These are phyloP conservation scores for Trichosanthes truncata DNA, from an alignment of 306 rosid genomes.

Conservation along the genomic window DNA sequence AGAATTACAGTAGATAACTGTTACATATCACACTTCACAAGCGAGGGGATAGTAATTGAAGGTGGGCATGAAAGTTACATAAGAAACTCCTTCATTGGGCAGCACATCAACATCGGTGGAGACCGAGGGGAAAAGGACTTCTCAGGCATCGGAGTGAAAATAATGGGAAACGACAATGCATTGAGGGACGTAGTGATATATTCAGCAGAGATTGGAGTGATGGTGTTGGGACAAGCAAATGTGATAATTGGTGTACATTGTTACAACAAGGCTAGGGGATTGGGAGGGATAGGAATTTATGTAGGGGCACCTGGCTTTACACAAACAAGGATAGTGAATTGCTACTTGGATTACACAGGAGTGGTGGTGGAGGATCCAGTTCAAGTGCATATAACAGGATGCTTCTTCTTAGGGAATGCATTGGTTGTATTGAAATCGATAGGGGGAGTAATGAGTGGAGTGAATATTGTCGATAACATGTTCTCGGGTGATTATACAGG, in stretches of 20 bases:
- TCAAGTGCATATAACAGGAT: constrained; percentile 24
- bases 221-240: constrained; percentile 32
- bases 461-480: constrained; percentile 28
- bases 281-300: constrained; percentile 29
- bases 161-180: constrained; percentile 25
- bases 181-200: constrained; percentile 30
- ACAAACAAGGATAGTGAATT: constrained; percentile 25
- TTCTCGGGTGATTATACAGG: constrained; percentile 33
- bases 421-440: constrained; percentile 21
- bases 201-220: constrained; percentile 25
- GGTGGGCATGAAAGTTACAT: constrained; percentile 31
- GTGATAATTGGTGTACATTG: constrained; percentile 32
- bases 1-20: constrained; percentile 33
- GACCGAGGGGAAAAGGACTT: constrained; percentile 22
- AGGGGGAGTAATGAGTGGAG: constrained; percentile 20
- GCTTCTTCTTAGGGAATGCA: constrained; percentile 35
- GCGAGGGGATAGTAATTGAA: constrained; percentile 17
- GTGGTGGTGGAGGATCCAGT: constrained; percentile 36
- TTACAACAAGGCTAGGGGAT: constrained; percentile 29
- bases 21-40: constrained; percentile 28
- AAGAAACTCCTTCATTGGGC: constrained; percentile 32
- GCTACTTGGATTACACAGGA: constrained; percentile 31
- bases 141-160: constrained; percentile 28
- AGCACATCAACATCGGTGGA: constrained; percentile 26
- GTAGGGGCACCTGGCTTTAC: constrained; percentile 27